Evolutionary conservation across 768 basidiomycete genomes (phyloP).

Genomic region (Agaricus bisporus): DNA sequence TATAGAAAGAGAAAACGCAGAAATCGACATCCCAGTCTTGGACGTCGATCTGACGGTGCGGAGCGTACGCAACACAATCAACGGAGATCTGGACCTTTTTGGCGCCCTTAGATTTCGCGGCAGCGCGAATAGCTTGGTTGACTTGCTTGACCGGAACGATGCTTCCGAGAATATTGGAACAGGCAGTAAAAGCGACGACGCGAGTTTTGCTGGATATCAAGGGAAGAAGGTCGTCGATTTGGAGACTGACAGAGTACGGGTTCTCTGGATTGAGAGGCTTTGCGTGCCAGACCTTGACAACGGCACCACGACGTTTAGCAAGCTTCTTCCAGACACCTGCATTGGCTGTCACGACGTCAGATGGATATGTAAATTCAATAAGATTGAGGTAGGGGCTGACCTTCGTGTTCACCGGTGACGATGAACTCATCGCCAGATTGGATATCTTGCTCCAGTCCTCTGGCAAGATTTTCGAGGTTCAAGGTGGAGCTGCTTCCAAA

Average conservation of each 20-base stretch:
- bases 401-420: conserved; percentile 76
- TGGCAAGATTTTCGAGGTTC: conserved; percentile 63
- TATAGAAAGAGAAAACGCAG: conserved; percentile 68
- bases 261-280: conserved; percentile 45
- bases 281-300: conserved; percentile 56
- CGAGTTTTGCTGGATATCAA: conserved; percentile 63
- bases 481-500: conserved; percentile 64
- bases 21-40: conserved; percentile 76
- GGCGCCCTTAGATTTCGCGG: conserved; percentile 46
- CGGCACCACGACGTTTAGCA: conserved; percentile 47
- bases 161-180: conserved; percentile 71
- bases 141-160: conserved; percentile 56
- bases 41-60: conserved; percentile 67
- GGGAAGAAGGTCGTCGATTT: conserved; percentile 50
- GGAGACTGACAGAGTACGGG: conserved; percentile 57
- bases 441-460: conserved; percentile 52
- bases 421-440: conserved; percentile 66
- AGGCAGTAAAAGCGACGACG: conserved; percentile 67
- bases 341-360: conserved; percentile 45
- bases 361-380: neutral
- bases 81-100: conserved; percentile 60
- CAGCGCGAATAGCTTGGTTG: conserved; percentile 41
- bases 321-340: conserved; percentile 73
- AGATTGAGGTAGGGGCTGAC: conserved; percentile 26
- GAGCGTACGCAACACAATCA: conserved; percentile 78